Evolutionary conservation across 1,284 basidiomycete species (phyloP).

Genomic region (Leccinum solheimii): DNA sequence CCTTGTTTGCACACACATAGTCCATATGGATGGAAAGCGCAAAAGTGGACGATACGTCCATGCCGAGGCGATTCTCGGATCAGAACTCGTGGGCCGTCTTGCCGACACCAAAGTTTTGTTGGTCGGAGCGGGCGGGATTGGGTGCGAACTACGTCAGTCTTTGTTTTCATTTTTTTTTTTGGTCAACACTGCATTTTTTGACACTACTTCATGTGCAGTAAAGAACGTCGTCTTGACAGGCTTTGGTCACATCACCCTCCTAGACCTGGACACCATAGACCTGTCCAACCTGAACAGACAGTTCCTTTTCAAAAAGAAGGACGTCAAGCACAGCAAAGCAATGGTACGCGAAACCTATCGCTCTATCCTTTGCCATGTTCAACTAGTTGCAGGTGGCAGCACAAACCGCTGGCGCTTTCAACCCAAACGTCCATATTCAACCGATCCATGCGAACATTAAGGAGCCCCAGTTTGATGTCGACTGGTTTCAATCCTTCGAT

Average conservation of each 20-base stretch:
- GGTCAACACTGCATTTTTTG: not conserved
- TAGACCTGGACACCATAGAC: slow-evolving; percentile 99
- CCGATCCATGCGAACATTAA: slow-evolving; percentile 97
- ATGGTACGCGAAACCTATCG: slow-evolving; percentile 47
- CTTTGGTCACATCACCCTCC: slow-evolving; percentile 88
- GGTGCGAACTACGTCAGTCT: slow-evolving; percentile 88
- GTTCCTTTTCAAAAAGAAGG: slow-evolving; percentile 96
- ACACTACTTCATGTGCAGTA: slow-evolving; percentile 49
- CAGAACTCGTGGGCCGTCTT: slow-evolving; percentile 61
- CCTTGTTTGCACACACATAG: not conserved
- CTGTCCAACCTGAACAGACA: slow-evolving; percentile 97
- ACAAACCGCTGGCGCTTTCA: slow-evolving; percentile 87
- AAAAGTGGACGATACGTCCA: slow-evolving; percentile 42
- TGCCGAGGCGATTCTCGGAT: slow-evolving; percentile 73
- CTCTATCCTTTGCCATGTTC: not conserved
- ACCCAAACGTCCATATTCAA: slow-evolving; percentile 85
- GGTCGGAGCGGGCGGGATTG: slow-evolving; percentile 97
- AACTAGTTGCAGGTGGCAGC: slow-evolving; percentile 70
- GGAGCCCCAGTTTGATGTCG: slow-evolving; percentile 86
- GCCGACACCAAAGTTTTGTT: slow-evolving; percentile 75
- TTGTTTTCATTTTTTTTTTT: not conserved
- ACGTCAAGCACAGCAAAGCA: slow-evolving; percentile 96
- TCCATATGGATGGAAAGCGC: slow-evolving; percentile 15
- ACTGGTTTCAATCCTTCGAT: slow-evolving; percentile 90
- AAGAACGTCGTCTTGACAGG: slow-evolving; percentile 96